phyloP scores from a whole-genome alignment of 441 rosid genomes.

The Populus hybrid region DNA sequence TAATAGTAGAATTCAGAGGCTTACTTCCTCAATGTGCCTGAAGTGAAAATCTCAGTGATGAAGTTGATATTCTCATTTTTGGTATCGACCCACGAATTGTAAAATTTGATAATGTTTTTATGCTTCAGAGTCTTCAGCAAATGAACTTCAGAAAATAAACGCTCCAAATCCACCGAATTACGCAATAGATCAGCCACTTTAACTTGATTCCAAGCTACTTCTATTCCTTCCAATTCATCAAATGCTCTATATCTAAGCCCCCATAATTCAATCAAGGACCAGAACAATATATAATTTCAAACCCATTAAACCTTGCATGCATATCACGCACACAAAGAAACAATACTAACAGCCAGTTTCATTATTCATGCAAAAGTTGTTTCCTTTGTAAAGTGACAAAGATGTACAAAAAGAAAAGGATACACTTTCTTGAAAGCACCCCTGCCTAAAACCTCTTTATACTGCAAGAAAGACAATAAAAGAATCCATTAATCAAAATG shows the following conservation, averaged over 20 bases:
- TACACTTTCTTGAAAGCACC: constrained; percentile 95
- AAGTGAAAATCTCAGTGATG: constrained; percentile 81
- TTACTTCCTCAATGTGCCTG: constrained; percentile 71
- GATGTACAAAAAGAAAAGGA: constrained; percentile 38
- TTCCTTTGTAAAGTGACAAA: neutral
- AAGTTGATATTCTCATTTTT: constrained; percentile 60
- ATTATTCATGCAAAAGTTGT: neutral
- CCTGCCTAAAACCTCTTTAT: constrained; percentile 67
- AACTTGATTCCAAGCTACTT: constrained; percentile 86
- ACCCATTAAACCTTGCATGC: constrained; percentile 2
- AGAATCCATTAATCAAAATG: constrained; percentile 6
- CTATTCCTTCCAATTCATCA: constrained; percentile 75
- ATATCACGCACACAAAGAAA: neutral
- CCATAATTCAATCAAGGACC: constrained; percentile 40
- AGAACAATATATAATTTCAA: constrained; percentile 1
- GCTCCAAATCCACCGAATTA: constrained; percentile 55
- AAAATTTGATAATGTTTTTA: constrained; percentile 65
- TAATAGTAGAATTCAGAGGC: constrained; percentile 16
- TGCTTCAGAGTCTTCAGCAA: constrained; percentile 71
- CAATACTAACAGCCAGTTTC: neutral
- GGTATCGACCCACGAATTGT: constrained; percentile 71
- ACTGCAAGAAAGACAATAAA: constrained; percentile 33
- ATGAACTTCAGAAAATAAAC: constrained; percentile 71
- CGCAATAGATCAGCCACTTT: constrained; percentile 60
- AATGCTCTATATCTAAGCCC: constrained; percentile 66